A percentile compares a stretch with the other conserved stretches of the same genome.
phyloP scores from a whole-genome alignment of 441 rosid genomes.

The Mallotus japonicus region DNA sequence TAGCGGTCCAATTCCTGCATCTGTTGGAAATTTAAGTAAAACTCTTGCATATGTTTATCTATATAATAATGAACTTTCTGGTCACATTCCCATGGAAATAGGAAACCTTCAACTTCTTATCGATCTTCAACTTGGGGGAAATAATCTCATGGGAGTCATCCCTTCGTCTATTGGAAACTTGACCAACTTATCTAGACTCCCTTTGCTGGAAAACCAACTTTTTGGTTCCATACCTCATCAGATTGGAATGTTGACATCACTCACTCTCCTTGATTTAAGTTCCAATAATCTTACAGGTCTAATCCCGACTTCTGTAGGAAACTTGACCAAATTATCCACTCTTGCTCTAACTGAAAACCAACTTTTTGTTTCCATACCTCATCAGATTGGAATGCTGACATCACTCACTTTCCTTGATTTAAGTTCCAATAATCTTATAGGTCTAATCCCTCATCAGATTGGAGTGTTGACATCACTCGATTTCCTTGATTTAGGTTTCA shows the following conservation, averaged over 20 bases:
- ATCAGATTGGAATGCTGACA: not conserved
- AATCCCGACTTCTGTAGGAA: too few species aligned
- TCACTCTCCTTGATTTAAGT: not conserved
- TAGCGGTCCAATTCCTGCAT: not conserved
- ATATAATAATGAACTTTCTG: too few species aligned
- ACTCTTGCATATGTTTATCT: too few species aligned
- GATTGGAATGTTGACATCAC: not conserved
- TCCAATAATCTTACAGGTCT: not conserved
- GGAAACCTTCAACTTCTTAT: too few species aligned
- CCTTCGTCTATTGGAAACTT: not conserved
- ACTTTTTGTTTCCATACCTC: conserved; percentile 9
- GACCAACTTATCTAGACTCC: not conserved
- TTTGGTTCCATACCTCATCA: conserved; percentile 14
- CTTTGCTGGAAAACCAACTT: not conserved
- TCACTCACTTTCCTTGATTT: not conserved
- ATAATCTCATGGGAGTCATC: not conserved
- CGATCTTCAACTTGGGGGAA: too few species aligned
- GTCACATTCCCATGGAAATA: too few species aligned
- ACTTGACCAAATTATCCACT: not conserved
- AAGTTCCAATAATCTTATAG: not conserved
- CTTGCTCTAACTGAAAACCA: not conserved
- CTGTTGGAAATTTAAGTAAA: too few species aligned
- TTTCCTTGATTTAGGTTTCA: too few species aligned
- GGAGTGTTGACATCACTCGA: too few species aligned
- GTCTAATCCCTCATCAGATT: too few species aligned